Conservation (phyloP, 176 grass and related monocot species). For the Lolium rigidum region DNA sequence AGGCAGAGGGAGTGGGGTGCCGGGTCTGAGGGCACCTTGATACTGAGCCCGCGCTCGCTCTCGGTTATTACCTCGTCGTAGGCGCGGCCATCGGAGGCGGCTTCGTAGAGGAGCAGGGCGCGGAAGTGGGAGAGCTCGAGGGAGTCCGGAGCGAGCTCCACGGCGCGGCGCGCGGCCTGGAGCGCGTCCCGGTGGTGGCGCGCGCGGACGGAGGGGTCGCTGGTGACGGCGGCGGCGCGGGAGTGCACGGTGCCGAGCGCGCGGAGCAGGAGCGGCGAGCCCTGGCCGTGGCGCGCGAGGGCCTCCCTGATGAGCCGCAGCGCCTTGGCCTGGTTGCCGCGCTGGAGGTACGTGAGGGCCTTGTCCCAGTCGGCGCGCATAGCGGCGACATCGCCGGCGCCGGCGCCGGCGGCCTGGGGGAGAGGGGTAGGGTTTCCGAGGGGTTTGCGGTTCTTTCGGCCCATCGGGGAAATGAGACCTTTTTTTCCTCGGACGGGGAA, state of each 20-base stretch:
- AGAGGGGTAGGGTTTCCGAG: background rate
- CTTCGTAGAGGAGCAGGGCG: constrained; percentile 69
- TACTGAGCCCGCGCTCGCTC: constrained; percentile 73
- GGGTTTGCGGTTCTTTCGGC: constrained; percentile 5
- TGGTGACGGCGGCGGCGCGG: constrained; percentile 59
- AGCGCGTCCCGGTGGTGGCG: constrained; percentile 66
- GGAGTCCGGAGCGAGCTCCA: constrained; percentile 73
- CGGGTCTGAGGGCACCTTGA: constrained; percentile 55
- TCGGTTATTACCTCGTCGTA: constrained; percentile 72
- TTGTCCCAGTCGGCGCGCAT: constrained; percentile 30
- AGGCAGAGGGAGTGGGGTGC: constrained; percentile 65
- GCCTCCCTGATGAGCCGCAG: constrained; percentile 75
- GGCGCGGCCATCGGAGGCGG: constrained; percentile 51
- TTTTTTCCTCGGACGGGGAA: background rate
- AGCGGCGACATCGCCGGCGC: background rate
- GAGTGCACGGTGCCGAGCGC: constrained; percentile 71
- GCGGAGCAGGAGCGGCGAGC: constrained; percentile 64
- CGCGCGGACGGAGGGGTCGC: constrained; percentile 61
- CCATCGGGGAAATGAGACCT: background rate
- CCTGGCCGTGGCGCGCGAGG: constrained; percentile 50
- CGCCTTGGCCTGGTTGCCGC: constrained; percentile 68
- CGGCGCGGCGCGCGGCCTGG: constrained; percentile 61
- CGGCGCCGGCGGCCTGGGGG: constrained; percentile 35
- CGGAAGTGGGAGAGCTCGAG: constrained; percentile 86
- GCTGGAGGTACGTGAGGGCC: constrained; percentile 60